Base-by-base conservation (phyloP, 2,329 filamentous ascomycete species). In the Alternaria incomplexa region DNA sequence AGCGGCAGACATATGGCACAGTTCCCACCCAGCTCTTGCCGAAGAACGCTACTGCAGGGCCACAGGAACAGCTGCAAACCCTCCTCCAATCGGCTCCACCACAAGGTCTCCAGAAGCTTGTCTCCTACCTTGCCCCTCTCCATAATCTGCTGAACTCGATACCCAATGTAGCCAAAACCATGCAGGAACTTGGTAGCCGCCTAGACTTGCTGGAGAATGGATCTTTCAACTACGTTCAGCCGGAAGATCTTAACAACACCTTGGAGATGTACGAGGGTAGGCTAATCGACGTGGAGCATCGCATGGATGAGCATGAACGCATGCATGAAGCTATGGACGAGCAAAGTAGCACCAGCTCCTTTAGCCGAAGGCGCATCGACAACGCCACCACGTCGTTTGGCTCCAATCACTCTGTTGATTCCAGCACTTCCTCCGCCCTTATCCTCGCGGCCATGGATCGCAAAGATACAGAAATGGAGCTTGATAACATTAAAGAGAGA, bases 241-340 rank as follows among this genome's bases (percentile, higher is more conserved):
- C 91, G 51, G 91, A 93, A 22, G 89, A 91, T 40, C 87, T 91
- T 52, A 83, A 89, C 17, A 90, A 92, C 20, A 88, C 86, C 57
- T 85, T 91, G 69, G 91, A 93, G 32, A 81, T 87, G 51, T 77
- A 87, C 47, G 91, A 93, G 67, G 84, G 89, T 9, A 87, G 91
- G 22, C 82, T 93, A 8, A 85, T 88, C 1, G 91, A 93, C 40
- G 82, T 93, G 7, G 91, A 93, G 76, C 85, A 85, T 43, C 82
- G 81, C 66, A 71, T 79, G 55, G 78, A 81, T 8, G 81, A 83
- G 23, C 79, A 81, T 50, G 79, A 81, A 6, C 77, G 72, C 45
- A 63, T 76, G 48, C 77, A 78, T 56, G 69, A 73, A 40, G 69
- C 68, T 25, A 74, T 74, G 61, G 76, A 75, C 61, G 69, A 67